Conservation (phyloP, 805 yeast genomes). For the Ogataea kodamae region DNA sequence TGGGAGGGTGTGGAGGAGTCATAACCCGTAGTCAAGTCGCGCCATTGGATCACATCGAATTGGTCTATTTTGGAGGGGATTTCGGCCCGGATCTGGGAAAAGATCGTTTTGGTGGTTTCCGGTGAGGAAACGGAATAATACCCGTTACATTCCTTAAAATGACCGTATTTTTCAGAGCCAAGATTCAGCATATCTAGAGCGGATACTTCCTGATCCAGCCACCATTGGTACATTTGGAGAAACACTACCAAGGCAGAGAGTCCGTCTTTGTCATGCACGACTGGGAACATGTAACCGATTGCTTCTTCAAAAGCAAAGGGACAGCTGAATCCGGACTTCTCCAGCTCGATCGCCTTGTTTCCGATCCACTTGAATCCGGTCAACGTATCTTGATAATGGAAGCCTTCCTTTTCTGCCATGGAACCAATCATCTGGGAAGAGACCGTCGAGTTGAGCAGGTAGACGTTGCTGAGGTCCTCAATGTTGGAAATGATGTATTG, state of each 20-base stretch:
- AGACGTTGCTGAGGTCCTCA: slow-evolving; percentile 36
- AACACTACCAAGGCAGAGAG: slow-evolving; percentile 75
- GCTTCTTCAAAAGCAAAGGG: slow-evolving; percentile 97
- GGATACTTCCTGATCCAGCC: slow-evolving; percentile 40
- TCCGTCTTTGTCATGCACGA: slow-evolving; percentile 91
- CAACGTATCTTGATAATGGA: slow-evolving; percentile 72
- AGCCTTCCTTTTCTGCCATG: slow-evolving; percentile 62
- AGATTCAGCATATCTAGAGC: slow-evolving; percentile 50
- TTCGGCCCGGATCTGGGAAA: slow-evolving; percentile 38
- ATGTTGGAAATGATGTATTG: slow-evolving; percentile 43
- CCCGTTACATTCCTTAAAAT: slow-evolving; percentile 80
- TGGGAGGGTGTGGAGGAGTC: slow-evolving; percentile 64
- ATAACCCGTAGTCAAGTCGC: slow-evolving; percentile 81
- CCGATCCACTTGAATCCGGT: slow-evolving; percentile 99
- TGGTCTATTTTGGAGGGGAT: slow-evolving; percentile 54
- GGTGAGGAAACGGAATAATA: slow-evolving; percentile 68
- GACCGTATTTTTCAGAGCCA: slow-evolving; percentile 69
- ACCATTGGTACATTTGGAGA: slow-evolving; percentile 58
- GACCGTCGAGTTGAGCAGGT: slow-evolving; percentile 83
- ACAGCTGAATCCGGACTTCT: slow-evolving; percentile 57
- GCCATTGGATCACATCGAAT: slow-evolving; percentile 59
- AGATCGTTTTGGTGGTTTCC: slow-evolving; percentile 48
- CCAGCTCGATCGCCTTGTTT: slow-evolving; percentile 74
- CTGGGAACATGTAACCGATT: slow-evolving; percentile 85
- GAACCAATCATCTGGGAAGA: slow-evolving; percentile 76